Conservation (phyloP, 305 asterid genomes). For the Solanum hybrid region DNA sequence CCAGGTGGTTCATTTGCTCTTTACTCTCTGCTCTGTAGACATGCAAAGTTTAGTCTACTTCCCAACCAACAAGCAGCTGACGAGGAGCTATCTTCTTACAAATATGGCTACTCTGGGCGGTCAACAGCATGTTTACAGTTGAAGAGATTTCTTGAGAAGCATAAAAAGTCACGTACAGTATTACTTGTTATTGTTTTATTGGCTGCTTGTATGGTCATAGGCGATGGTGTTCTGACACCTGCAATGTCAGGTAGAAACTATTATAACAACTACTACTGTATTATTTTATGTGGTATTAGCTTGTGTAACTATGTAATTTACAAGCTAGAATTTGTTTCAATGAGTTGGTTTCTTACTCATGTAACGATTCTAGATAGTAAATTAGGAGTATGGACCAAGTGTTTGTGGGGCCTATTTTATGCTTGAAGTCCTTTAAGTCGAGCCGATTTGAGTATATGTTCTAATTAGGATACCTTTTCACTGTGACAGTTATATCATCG, state of each 20-base stretch:
- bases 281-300: not conserved
- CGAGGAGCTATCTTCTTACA: slow-evolving; percentile 85
- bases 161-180: slow-evolving; percentile 55
- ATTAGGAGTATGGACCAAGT: not conserved
- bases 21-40: slow-evolving; percentile 89
- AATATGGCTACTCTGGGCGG: slow-evolving; percentile 52
- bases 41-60: slow-evolving; percentile 89
- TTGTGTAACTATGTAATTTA: not conserved
- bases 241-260: slow-evolving; percentile 73
- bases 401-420: not conserved
- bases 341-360: not conserved
- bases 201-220: slow-evolving; percentile 95
- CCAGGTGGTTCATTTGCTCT: slow-evolving; percentile 98
- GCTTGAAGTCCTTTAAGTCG: not conserved
- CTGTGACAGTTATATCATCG: slow-evolving; percentile 10
- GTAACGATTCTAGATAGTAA: not conserved
- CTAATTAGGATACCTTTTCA: slow-evolving; percentile 3
- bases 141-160: slow-evolving; percentile 78
- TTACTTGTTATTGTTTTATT: slow-evolving; percentile 77
- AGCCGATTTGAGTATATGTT: not conserved
- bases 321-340: not conserved
- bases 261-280: not conserved
- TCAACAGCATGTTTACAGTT: slow-evolving; percentile 45
- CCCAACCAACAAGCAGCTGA: slow-evolving; percentile 99
- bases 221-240: slow-evolving; percentile 93